Evolutionary conservation across 345 rosid genomes (phyloP).

Genomic region (Microcos paniculata): DNA sequence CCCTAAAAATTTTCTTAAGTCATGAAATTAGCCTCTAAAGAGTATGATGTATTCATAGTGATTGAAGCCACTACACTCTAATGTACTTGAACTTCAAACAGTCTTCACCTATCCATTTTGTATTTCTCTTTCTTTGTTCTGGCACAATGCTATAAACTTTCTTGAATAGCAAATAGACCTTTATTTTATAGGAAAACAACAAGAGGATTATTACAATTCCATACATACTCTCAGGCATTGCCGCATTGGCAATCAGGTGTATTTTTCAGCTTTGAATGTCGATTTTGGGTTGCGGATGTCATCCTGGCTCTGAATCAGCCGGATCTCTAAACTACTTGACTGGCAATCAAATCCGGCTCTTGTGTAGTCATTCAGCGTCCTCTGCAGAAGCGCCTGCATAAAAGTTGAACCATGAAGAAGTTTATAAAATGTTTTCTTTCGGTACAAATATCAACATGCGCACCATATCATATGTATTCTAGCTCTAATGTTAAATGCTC

Average conservation of each 20-base stretch:
- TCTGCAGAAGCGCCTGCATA: slow-evolving; percentile 69
- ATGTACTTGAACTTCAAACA: not conserved
- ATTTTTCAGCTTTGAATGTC: slow-evolving; percentile 54
- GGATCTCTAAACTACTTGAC: slow-evolving; percentile 89
- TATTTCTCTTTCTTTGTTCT: not conserved
- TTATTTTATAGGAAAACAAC: not conserved
- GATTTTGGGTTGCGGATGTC: slow-evolving; percentile 76
- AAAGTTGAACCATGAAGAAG: slow-evolving; percentile 1
- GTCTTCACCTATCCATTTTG: not conserved
- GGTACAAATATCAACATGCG: no score
- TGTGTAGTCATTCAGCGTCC: slow-evolving; percentile 70
- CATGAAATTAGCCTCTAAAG: no score
- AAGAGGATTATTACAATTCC: not conserved
- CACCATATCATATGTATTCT: no score
- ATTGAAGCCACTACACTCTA: not conserved
- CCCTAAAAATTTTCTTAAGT: no score
- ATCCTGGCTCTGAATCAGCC: slow-evolving; percentile 90
- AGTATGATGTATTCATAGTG: no score
- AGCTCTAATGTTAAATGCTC: no score
- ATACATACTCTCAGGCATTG: not conserved
- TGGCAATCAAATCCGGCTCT: slow-evolving; percentile 56
- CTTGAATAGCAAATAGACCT: not conserved
- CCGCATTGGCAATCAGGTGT: slow-evolving; percentile 17
- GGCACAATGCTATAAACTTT: not conserved
- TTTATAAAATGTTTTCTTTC: no score